These are phyloP conservation scores for Graphilbum sp. DNA, from an alignment of 2,329 filamentous ascomycete species.

Conservation along the genomic window DNA sequence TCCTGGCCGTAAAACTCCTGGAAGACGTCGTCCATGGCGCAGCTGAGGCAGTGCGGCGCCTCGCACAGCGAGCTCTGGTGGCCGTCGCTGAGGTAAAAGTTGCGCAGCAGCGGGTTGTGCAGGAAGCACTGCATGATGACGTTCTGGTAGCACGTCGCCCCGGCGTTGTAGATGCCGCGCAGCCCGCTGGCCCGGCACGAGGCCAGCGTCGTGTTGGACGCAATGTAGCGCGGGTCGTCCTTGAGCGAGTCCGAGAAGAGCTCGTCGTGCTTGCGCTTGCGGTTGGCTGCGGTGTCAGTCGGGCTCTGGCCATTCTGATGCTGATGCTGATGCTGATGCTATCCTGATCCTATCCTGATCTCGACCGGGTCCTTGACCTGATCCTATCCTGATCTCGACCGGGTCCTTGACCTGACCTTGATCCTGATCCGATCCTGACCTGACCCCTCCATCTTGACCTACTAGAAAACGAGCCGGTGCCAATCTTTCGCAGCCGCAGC, in stretches of 20 bases:
- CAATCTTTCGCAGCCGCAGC: slow-evolving; percentile 53
- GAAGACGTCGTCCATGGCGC: slow-evolving; percentile 58
- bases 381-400: too few species aligned
- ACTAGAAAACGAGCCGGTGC: slow-evolving; percentile 50
- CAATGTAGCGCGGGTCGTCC: slow-evolving; percentile 63
- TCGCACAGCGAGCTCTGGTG: slow-evolving; percentile 65
- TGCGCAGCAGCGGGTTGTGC: slow-evolving; percentile 81
- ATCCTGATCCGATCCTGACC: too few species aligned
- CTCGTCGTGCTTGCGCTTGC: slow-evolving; percentile 64
- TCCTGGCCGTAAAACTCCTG: slow-evolving; percentile 56
- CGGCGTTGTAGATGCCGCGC: slow-evolving; percentile 89
- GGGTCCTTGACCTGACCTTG: too few species aligned
- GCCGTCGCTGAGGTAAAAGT: slow-evolving; percentile 83
- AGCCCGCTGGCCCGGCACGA: slow-evolving; percentile 59
- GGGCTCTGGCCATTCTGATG: too few species aligned
- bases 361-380: too few species aligned
- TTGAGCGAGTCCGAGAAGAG: slow-evolving; percentile 44
- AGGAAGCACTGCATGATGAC: slow-evolving; percentile 87
- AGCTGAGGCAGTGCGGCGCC: slow-evolving; percentile 45
- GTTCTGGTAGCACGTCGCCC: slow-evolving; percentile 97
- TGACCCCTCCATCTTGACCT: slow-evolving; percentile 16
- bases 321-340: neutral
- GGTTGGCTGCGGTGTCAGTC: slow-evolving; percentile 29
- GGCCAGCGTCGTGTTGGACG: slow-evolving; percentile 59
- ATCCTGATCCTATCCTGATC: neutral